phyloP scores from a whole-genome alignment of 352 stramenopile species.

The Phytophthora macrochlamydospora region DNA sequence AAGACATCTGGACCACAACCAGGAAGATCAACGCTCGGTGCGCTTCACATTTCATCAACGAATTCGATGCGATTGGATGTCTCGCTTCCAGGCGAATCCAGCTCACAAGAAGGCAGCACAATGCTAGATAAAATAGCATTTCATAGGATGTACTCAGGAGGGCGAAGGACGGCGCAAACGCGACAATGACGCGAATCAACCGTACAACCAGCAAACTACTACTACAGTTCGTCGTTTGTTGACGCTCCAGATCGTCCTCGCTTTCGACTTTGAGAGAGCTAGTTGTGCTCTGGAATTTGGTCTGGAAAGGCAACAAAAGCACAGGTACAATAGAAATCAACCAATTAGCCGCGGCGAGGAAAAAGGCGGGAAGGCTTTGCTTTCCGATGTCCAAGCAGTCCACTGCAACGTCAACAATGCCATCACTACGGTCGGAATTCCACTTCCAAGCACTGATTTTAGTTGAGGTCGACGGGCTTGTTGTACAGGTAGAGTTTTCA shows the following conservation, averaged over 20 bases:
- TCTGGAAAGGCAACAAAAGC: constrained; percentile 28
- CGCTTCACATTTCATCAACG: constrained; percentile 35
- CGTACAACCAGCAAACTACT: constrained; percentile 23
- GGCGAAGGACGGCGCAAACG: constrained; percentile 56
- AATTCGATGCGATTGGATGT: background rate
- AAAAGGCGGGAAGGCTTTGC: constrained; percentile 29
- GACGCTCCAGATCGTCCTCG: constrained; percentile 16
- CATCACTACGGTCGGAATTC: constrained; percentile 24
- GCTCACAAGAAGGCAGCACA: constrained; percentile 51
- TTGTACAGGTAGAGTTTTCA: constrained; percentile 7
- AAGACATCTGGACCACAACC: constrained; percentile 77
- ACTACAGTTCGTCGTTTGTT: constrained; percentile 8
- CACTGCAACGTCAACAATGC: constrained; percentile 45
- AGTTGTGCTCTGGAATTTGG: constrained; percentile 6
- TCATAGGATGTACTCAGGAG: constrained; percentile 84
- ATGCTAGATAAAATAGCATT: constrained; percentile 68
- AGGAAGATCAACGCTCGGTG: constrained; percentile 73
- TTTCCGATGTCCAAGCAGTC: constrained; percentile 44
- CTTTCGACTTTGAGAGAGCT: constrained; percentile 11
- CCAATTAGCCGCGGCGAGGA: constrained; percentile 59
- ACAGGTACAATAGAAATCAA: constrained; percentile 40
- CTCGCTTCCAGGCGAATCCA: constrained; percentile 66
- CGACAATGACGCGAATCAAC: constrained; percentile 51
- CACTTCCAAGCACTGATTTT: constrained; percentile 15
- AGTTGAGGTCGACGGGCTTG: constrained; percentile 3